These are phyloP conservation scores for Malus hybrid DNA, from an alignment of 331 rosid species.

Conservation along the genomic window DNA sequence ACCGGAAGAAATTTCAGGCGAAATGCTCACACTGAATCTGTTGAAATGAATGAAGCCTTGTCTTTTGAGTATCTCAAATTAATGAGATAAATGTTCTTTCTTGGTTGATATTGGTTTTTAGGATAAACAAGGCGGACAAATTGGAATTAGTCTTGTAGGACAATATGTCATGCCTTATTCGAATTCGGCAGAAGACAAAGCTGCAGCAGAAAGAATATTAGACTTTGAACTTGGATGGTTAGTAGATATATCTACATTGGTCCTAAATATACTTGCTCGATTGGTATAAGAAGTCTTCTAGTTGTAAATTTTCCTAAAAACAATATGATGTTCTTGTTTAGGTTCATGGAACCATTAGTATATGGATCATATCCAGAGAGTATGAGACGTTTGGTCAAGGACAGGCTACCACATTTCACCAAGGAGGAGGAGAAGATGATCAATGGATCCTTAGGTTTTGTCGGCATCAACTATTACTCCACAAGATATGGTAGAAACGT, in stretches of 20 bases:
- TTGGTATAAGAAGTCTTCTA: background rate
- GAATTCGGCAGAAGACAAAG: constrained; percentile 24
- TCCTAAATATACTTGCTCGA: background rate
- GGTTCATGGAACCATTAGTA: constrained; percentile 37
- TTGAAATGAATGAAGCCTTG: background rate
- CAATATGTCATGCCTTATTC: constrained; percentile 20
- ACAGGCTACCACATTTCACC: constrained; percentile 28
- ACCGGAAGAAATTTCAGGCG: constrained; percentile 21
- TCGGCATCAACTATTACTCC: constrained; percentile 25
- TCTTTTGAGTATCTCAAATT: background rate
- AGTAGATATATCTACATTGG: background rate
- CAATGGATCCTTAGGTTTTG: constrained; percentile 21
- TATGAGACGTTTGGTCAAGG: constrained; percentile 25
- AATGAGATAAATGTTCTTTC: background rate
- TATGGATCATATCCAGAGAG: constrained; percentile 28
- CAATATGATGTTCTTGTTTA: background rate
- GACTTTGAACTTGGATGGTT: constrained; percentile 41
- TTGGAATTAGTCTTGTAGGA: constrained; percentile 24
- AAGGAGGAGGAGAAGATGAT: background rate
- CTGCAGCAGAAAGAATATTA: constrained; percentile 24
- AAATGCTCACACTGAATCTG: background rate
- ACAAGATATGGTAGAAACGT: constrained; percentile 1
- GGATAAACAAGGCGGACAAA: constrained; percentile 29
- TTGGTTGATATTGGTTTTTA: background rate
- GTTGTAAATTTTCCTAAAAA: background rate